Conservation (phyloP, 768 basidiomycete genomes). For the Podaxis sp. region DNA sequence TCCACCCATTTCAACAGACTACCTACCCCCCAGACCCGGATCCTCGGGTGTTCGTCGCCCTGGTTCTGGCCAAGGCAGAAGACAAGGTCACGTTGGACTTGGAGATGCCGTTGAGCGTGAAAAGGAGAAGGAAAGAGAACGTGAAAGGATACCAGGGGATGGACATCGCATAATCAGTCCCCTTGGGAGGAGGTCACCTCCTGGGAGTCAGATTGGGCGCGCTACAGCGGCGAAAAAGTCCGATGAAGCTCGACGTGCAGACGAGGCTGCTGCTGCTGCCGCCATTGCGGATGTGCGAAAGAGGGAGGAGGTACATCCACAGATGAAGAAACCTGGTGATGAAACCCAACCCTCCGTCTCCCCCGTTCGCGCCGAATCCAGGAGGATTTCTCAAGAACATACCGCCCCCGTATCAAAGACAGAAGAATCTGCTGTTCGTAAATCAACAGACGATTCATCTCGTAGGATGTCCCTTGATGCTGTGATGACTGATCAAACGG, state of each 20-base stretch:
- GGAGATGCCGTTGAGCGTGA: slow-evolving; percentile 8
- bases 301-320: neutral
- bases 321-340: neutral
- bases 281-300: slow-evolving; percentile 8
- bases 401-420: neutral
- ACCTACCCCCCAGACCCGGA: neutral
- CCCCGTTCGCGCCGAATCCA: neutral
- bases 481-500: slow-evolving; percentile 4
- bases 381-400: slow-evolving; percentile 2
- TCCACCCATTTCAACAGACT: slow-evolving; percentile 8
- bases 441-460: neutral
- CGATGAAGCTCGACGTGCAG: slow-evolving; percentile 27
- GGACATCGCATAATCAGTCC: slow-evolving; percentile 28
- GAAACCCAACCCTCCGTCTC: neutral
- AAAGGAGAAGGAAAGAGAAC: slow-evolving; percentile 7
- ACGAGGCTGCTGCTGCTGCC: slow-evolving; percentile 10
- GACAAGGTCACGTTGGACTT: neutral
- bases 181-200: slow-evolving; percentile 42
- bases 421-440: neutral
- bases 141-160: slow-evolving; percentile 17
- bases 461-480: slow-evolving; percentile 9
- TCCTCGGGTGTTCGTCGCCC: slow-evolving; percentile 4
- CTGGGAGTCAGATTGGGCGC: slow-evolving; percentile 45
- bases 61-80: slow-evolving; percentile 8
- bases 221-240: slow-evolving; percentile 45